phyloP scores from a whole-genome alignment of 1,284 basidiomycete species.

The Leccinum olivaceoglutinosum region DNA sequence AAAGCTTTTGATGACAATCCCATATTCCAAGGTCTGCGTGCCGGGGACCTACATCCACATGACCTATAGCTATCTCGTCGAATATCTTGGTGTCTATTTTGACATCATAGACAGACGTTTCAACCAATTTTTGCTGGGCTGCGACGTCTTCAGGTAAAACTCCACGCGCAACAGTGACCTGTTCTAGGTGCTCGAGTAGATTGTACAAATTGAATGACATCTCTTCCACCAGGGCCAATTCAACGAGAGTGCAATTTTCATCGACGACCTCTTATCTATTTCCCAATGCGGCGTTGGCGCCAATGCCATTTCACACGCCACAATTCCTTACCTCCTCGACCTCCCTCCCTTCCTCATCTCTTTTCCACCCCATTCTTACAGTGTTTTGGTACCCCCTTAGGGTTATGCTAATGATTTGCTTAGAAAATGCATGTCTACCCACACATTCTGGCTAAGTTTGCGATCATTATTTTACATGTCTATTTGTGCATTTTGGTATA shows the following conservation, averaged over 20 bases:
- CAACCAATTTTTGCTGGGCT: slow-evolving; percentile 79
- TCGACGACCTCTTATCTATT: slow-evolving; percentile 20
- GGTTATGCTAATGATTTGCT: no score
- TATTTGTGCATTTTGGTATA: no score
- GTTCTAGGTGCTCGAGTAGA: slow-evolving; percentile 60
- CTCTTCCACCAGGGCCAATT: slow-evolving; percentile 30
- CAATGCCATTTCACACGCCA: no score
- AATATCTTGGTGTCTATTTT: slow-evolving; percentile 65
- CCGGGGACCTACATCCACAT: slow-evolving; percentile 43
- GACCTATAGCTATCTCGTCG: slow-evolving; percentile 52
- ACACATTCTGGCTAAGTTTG: no score
- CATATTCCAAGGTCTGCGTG: slow-evolving; percentile 79
- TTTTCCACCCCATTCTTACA: neutral
- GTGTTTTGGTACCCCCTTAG: no score
- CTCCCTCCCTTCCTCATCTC: no score
- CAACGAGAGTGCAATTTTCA: slow-evolving; percentile 14
- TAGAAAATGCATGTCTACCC: no score
- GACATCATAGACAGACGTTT: slow-evolving; percentile 83
- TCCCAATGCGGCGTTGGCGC: no score
- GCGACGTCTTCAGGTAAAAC: slow-evolving; percentile 61
- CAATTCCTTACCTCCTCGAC: no score
- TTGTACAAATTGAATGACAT: slow-evolving; percentile 72
- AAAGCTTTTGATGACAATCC: slow-evolving; percentile 75
- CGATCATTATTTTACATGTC: no score
- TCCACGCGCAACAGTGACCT: slow-evolving; percentile 57